A percentile compares a stretch with the other conserved stretches of the same genome.
These are phyloP conservation scores for Elaeis guineensis DNA, from an alignment of 176 grass and related monocot genomes.

Conservation along the genomic window DNA sequence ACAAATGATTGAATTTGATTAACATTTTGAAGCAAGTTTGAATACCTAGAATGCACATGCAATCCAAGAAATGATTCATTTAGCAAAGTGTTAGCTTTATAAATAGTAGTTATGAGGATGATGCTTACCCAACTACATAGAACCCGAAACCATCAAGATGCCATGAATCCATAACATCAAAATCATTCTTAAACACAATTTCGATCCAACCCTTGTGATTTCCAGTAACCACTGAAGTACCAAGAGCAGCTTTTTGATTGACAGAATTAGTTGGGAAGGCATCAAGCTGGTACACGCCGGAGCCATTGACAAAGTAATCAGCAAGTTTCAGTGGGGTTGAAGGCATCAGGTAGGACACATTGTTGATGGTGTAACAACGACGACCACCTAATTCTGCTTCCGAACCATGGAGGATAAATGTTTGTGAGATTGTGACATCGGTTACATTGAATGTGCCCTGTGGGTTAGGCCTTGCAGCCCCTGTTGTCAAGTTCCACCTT, in stretches of 20 bases:
- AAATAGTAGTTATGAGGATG: not conserved
- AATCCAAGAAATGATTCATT: too few species aligned
- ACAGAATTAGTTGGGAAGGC: not conserved
- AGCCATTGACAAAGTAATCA: conserved; percentile 4
- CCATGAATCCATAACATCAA: conserved; percentile 5
- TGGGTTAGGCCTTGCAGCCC: conserved; percentile 7
- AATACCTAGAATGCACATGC: too few species aligned
- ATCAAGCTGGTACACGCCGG: conserved; percentile 2
- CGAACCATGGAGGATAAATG: conserved; percentile 2
- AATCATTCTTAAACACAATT: conserved; percentile 3
- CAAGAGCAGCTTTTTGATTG: not conserved
- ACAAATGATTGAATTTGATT: not conserved
- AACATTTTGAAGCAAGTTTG: not conserved
- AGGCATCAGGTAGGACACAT: not conserved
- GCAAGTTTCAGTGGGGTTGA: conserved; percentile 4
- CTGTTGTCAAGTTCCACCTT: conserved; percentile 6
- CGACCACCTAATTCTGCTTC: not conserved
- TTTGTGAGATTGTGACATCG: not conserved
- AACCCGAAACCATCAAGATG: conserved; percentile 11
- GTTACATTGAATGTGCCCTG: conserved; percentile 9
- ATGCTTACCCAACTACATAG: conserved; percentile 6
- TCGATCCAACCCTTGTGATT: conserved; percentile 2
- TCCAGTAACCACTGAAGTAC: conserved; percentile 3
- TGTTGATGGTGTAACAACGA: not conserved
- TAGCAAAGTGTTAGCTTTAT: not conserved